Evolutionary conservation across 148 eudicot genomes (phyloP).

Genomic region (Diospyros lotus): DNA sequence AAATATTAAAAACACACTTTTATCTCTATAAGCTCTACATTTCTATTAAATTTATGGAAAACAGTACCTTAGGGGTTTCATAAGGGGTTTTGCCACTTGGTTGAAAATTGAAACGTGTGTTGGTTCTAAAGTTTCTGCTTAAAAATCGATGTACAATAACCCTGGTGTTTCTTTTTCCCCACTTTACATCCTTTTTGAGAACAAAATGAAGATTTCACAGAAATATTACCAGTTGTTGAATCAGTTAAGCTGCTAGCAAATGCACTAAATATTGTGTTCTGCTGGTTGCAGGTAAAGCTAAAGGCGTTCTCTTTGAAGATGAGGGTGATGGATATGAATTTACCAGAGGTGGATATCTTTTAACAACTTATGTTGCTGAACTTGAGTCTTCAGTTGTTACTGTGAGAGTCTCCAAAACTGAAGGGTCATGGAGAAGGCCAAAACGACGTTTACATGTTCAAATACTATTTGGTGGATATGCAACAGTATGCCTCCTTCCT

Average conservation of each 20-base stretch:
- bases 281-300: constrained; percentile 72
- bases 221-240: neutral
- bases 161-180: neutral
- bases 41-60: neutral
- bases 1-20: neutral
- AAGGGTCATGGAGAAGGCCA: constrained; percentile 87
- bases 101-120: neutral
- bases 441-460: constrained; percentile 73
- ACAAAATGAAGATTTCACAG: neutral
- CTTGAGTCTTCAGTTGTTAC: constrained; percentile 67
- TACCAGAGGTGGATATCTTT: constrained; percentile 64
- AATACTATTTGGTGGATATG: constrained; percentile 60
- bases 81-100: neutral
- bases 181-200: neutral
- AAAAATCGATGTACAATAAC: neutral
- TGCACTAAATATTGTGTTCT: neutral
- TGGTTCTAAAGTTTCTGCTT: neutral
- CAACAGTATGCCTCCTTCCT: constrained; percentile 25
- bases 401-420: constrained; percentile 56
- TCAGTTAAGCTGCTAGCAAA: neutral
- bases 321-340: constrained; percentile 97
- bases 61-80: neutral
- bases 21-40: neutral
- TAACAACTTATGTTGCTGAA: constrained; percentile 85
- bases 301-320: constrained; percentile 90